Percentiles rank a stretch among this genome's conserved stretches.
phyloP scores from a whole-genome alignment of 371 early-diverging fungal species.

The Mycotypha africana region DNA sequence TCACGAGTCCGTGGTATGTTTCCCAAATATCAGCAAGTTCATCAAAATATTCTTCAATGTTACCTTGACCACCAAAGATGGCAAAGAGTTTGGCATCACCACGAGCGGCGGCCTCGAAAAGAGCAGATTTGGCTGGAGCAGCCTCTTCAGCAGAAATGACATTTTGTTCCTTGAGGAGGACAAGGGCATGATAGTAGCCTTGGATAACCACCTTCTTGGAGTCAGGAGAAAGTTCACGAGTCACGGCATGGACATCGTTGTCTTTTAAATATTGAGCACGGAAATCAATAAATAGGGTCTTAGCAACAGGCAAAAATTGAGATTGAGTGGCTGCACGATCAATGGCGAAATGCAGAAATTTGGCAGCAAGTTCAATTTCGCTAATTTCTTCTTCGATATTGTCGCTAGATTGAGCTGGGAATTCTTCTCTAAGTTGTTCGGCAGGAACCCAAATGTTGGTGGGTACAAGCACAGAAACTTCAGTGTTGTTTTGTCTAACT shows the following conservation, averaged over 20 bases:
- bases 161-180: constrained; percentile 52
- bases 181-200: constrained; percentile 80
- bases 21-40: constrained; percentile 79
- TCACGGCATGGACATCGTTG: constrained; percentile 84
- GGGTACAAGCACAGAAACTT: constrained; percentile 81
- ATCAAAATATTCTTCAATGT: constrained; percentile 92
- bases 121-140: constrained; percentile 51
- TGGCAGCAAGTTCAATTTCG: constrained; percentile 72
- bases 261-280: constrained; percentile 67
- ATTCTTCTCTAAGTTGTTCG: constrained; percentile 82
- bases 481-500: constrained; percentile 74
- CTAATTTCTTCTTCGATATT: constrained; percentile 55
- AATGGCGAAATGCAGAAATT: constrained; percentile 69
- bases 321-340: constrained; percentile 52
- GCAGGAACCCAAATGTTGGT: constrained; percentile 86
- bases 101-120: constrained; percentile 59
- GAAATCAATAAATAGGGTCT: constrained; percentile 76
- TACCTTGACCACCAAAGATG: constrained; percentile 97
- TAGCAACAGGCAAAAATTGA: constrained; percentile 69
- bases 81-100: constrained; percentile 74
- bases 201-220: constrained; percentile 64
- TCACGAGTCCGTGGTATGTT: constrained; percentile 78
- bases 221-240: constrained; percentile 52
- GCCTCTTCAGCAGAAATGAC: constrained; percentile 39
- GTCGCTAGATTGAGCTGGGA: constrained; percentile 41